These are phyloP conservation scores for Trichaptum fuscoviolaceum DNA, from an alignment of 768 basidiomycete species.

Conservation along the genomic window DNA sequence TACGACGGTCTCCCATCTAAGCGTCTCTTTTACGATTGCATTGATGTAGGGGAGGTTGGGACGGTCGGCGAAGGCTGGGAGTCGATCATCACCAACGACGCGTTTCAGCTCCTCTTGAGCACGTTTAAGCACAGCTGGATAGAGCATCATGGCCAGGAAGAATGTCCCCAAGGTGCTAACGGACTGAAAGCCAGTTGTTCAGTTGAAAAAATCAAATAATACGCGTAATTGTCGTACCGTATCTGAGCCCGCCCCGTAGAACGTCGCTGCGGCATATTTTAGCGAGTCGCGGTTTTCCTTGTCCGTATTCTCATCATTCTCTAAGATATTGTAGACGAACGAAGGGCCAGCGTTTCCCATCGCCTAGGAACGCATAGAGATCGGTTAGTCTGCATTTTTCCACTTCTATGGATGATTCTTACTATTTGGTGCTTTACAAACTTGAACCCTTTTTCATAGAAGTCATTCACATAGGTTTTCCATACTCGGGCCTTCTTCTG, in stretches of 20 bases:
- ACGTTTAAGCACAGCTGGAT: slow-evolving; percentile 30
- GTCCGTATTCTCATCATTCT: not conserved
- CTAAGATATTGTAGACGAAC: not conserved
- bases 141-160: slow-evolving; percentile 33
- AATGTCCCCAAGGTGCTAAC: slow-evolving; percentile 27
- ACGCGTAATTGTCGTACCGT: slow-evolving; percentile 24
- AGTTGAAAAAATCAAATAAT: not conserved
- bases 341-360: not conserved
- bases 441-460: slow-evolving; percentile 22
- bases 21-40: slow-evolving; percentile 27
- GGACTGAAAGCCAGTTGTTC: slow-evolving; percentile 18
- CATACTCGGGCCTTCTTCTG: slow-evolving; percentile 19
- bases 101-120: slow-evolving; percentile 39
- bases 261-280: not conserved
- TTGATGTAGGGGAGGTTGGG: slow-evolving; percentile 31
- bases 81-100: slow-evolving; percentile 27
- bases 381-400: not conserved
- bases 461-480: slow-evolving; percentile 16
- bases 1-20: slow-evolving; percentile 19
- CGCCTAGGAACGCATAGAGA: not conserved
- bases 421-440: slow-evolving; percentile 31
- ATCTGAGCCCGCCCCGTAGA: slow-evolving; percentile 27
- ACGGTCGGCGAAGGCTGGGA: slow-evolving; percentile 31
- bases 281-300: too few relatives aligned
- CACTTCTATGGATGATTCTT: slow-evolving; percentile 8